These are phyloP conservation scores for Penicillium steckii DNA, from an alignment of 495 filamentous ascomycete species.

Conservation along the genomic window DNA sequence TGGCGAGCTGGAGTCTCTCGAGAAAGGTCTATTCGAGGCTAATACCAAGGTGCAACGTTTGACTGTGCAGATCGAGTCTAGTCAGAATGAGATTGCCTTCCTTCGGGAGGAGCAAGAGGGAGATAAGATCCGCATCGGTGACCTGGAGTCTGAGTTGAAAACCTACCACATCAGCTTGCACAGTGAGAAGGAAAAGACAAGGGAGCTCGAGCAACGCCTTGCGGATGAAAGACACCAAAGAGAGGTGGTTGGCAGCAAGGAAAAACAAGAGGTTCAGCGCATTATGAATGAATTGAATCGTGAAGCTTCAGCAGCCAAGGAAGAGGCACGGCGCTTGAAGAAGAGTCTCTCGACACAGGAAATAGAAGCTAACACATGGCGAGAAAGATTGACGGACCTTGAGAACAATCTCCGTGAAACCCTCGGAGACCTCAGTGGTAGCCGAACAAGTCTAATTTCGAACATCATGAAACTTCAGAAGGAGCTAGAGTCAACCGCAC, in stretches of 20 bases:
- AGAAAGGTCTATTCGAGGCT: slow-evolving; percentile 71
- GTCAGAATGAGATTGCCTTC: slow-evolving; percentile 91
- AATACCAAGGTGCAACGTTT: slow-evolving; percentile 83
- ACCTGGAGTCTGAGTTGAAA: slow-evolving; percentile 79
- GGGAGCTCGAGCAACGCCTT: slow-evolving; percentile 75
- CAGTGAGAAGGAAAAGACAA: slow-evolving; percentile 76
- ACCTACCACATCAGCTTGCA: slow-evolving; percentile 67
- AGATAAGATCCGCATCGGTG: slow-evolving; percentile 97
- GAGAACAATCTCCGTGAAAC: slow-evolving; percentile 85
- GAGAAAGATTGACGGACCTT: slow-evolving; percentile 82
- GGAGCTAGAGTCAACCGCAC: slow-evolving; percentile 77
- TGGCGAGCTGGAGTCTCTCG: slow-evolving; percentile 72
- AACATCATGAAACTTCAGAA: slow-evolving; percentile 84
- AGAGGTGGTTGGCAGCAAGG: slow-evolving; percentile 78
- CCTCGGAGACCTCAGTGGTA: slow-evolving; percentile 80
- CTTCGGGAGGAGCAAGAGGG: slow-evolving; percentile 94
- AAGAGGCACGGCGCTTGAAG: slow-evolving; percentile 77
- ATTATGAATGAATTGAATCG: slow-evolving; percentile 83
- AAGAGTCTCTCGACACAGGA: slow-evolving; percentile 80
- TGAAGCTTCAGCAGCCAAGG: slow-evolving; percentile 76
- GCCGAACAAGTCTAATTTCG: slow-evolving; percentile 81
- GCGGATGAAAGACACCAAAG: slow-evolving; percentile 79
- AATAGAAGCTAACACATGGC: slow-evolving; percentile 84
- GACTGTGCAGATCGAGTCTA: slow-evolving; percentile 86
- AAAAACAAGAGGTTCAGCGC: slow-evolving; percentile 83